Evolutionary conservation across 768 basidiomycete genomes (phyloP), one percentile per base, ranked within the genome.

Genomic region (Phaeotremella fagi): DNA sequence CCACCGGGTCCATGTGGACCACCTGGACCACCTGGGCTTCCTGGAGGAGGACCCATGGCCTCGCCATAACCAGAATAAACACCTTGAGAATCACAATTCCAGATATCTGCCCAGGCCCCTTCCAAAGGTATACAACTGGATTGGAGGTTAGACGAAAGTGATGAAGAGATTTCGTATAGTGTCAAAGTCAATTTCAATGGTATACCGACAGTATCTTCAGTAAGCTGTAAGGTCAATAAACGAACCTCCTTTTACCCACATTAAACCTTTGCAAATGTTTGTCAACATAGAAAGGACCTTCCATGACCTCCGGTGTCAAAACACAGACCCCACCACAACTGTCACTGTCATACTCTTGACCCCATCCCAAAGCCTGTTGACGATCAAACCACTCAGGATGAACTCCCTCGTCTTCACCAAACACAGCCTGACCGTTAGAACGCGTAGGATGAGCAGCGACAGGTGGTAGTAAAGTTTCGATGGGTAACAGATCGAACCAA

Each of bases 231-330:
- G 11, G n/a, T n/a, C n/a, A n/a, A n/a, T n/a, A n/a, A n/a, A n/a
- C n/a, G n/a, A n/a, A n/a, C n/a, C n/a, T n/a, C n/a, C n/a, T n/a
- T n/a, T n/a, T n/a, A 49, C 48, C 14, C 22, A 49, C 48, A 24
- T 52, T 46, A 22, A 14, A 29, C 18, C 51, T 18, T 18, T 45
- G 23, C 18, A 52, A 28, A 29, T 44, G 29, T 15, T 52, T 38
- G 26, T 52, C 51, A 23, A 52, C 3, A 24, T 45, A 52, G 51
- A 52, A 52, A 5, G 51, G 51, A n/a, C 51, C 51, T 29, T 52
- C 51, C 43, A 52, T 52, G 3, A 45, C n/a, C 29, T 52, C 51
- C 14, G 51, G 51, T 7, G 51, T 52, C n/a, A 46, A 24, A 3
- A 52, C 51, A 25, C 51, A 52, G 15, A 52, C 51, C 3, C 51